A percentile compares a stretch with the other conserved stretches of the same genome.
Conservation (phyloP, 1,139 yeast genomes). For the Lodderomyces metapsilosis region DNA sequence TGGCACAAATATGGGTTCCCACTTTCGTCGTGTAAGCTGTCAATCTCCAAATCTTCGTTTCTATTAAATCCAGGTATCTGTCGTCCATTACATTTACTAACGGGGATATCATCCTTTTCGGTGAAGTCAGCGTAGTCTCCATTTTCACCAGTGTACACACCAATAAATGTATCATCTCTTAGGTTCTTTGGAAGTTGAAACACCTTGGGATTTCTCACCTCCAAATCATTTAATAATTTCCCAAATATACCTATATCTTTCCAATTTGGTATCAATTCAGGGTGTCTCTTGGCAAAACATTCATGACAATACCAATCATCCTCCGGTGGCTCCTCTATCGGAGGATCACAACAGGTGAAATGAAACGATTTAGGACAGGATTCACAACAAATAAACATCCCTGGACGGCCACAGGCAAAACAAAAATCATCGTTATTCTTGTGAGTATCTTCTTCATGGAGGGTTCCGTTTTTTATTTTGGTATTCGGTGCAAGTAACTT, state of each 20-base stretch:
- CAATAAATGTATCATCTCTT: conserved; percentile 67
- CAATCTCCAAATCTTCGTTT: conserved; percentile 59
- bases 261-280: conserved; percentile 29
- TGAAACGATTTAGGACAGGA: conserved; percentile 91
- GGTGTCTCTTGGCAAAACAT: conserved; percentile 47
- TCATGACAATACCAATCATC: conserved; percentile 89
- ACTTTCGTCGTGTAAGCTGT: conserved; percentile 59
- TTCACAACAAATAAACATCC: conserved; percentile 90
- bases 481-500: conserved; percentile 28
- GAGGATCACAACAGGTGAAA: conserved; percentile 88
- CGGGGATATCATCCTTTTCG: conserved; percentile 48
- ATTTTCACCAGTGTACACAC: conserved; percentile 62
- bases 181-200: conserved; percentile 69
- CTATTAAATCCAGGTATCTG: conserved; percentile 38
- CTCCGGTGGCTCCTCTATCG: conserved; percentile 77
- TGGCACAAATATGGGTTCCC: conserved; percentile 71
- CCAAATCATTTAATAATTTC: conserved; percentile 57
- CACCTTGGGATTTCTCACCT: conserved; percentile 65
- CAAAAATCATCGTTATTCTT: conserved; percentile 84
- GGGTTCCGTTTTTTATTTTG: conserved; percentile 6
- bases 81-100: conserved; percentile 36
- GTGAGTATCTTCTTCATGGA: conserved; percentile 23
- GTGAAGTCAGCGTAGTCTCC: conserved; percentile 73
- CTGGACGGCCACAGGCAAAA: conserved; percentile 82
- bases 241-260: conserved; percentile 58